phyloP scores from a whole-genome alignment of 2,329 filamentous ascomycete species.

The Beauveria scarabaeidicola region DNA sequence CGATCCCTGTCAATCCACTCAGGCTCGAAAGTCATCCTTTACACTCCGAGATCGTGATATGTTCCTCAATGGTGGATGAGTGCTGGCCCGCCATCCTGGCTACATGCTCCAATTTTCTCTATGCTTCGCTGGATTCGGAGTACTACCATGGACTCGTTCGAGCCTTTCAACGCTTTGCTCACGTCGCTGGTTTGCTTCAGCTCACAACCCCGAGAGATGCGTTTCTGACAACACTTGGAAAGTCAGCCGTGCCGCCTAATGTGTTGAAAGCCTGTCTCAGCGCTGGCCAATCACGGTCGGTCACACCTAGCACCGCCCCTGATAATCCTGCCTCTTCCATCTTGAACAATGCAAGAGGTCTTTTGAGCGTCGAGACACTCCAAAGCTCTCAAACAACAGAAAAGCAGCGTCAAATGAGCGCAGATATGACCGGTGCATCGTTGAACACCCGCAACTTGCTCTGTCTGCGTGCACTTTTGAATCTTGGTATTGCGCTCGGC shows the following conservation, averaged over 20 bases:
- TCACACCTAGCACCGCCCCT: constrained; percentile 34
- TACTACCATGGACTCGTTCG: constrained; percentile 90
- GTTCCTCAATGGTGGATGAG: constrained; percentile 74
- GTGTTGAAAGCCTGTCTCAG: constrained; percentile 54
- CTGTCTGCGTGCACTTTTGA: constrained; percentile 84
- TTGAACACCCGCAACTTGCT: constrained; percentile 84
- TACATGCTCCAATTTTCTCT: constrained; percentile 90
- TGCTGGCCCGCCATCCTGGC: constrained; percentile 96
- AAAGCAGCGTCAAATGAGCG: constrained; percentile 48
- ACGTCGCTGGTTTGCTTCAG: constrained; percentile 83
- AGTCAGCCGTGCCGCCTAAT: constrained; percentile 84
- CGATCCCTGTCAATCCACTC: constrained; percentile 77
- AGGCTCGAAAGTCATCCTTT: constrained; percentile 64
- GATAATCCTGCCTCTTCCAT: constrained; percentile 46
- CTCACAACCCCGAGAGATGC: constrained; percentile 84
- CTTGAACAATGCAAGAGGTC: constrained; percentile 60
- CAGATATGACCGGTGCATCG: constrained; percentile 45
- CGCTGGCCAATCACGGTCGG: constrained; percentile 34
- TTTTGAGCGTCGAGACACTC: constrained; percentile 66
- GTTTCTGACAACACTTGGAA: constrained; percentile 86
- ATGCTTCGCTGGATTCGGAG: constrained; percentile 82
- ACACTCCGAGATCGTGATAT: constrained; percentile 62
- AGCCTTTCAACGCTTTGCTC: constrained; percentile 89
- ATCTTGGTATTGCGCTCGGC: constrained; percentile 87
- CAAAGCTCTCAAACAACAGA: constrained; percentile 50